Evolutionary conservation across 768 basidiomycete genomes (phyloP).

Genomic region (Auriscalpium vulgare): DNA sequence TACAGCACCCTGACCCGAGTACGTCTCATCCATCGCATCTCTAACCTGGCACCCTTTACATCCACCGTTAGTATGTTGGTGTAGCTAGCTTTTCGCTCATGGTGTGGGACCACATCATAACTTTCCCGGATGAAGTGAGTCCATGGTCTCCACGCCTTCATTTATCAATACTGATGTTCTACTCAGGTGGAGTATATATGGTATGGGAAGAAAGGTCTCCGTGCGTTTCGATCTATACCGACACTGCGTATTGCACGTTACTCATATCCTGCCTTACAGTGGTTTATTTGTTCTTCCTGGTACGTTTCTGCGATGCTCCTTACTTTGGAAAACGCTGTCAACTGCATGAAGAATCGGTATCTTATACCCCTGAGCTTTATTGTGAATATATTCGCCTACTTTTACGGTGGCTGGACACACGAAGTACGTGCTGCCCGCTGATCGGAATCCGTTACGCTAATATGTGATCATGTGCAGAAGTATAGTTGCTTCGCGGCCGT

Average conservation of each 20-base stretch:
- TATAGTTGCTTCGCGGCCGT: not conserved
- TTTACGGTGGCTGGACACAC: conserved; percentile 13
- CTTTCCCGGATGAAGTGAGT: conserved; percentile 38
- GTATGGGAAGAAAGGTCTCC: conserved; percentile 37
- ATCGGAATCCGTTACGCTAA: not conserved
- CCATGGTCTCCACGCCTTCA: no score
- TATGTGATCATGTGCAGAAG: not conserved
- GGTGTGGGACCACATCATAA: conserved; percentile 50
- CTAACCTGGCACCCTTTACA: no score
- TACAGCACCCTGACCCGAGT: no score
- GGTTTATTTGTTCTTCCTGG: conserved; percentile 29
- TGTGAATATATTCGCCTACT: conserved; percentile 36
- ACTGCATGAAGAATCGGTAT: conserved; percentile 46
- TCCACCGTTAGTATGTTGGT: conserved; percentile 36
- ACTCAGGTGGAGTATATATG: conserved; percentile 42
- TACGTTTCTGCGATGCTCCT: conserved; percentile 12
- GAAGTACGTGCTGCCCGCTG: conserved; percentile 8
- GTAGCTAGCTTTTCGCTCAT: conserved; percentile 43
- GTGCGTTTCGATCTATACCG: conserved; percentile 26
- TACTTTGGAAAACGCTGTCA: no score
- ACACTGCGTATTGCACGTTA: not conserved
- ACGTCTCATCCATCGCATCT: no score
- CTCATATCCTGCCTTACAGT: conserved; percentile 15
- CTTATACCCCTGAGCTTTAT: conserved; percentile 57
- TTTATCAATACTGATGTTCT: not conserved